phyloP scores from a whole-genome alignment of 176 grass and related monocot species.

The Bolboschoenus planiculmis region DNA sequence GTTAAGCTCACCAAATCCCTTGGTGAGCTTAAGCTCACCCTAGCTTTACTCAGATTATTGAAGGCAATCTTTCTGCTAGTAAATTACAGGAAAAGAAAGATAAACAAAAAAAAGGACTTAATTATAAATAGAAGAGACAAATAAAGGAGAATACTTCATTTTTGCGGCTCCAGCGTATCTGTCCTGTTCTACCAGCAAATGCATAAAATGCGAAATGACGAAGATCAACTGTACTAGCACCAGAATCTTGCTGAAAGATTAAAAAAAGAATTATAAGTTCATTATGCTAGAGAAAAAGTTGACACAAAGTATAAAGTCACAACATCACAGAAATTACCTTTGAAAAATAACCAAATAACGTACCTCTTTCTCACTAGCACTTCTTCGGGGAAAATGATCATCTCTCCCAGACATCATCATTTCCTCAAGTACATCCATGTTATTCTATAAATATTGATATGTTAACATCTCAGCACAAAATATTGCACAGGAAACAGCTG shows the following conservation, averaged over 20 bases:
- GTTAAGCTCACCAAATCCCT: no score
- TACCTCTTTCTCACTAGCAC: slow-evolving; percentile 80
- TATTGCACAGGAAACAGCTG: background rate
- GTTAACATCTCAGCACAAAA: background rate
- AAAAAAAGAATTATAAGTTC: background rate
- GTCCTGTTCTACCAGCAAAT: slow-evolving; percentile 77
- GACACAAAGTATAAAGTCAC: background rate
- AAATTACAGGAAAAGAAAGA: background rate
- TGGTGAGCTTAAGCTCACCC: no score
- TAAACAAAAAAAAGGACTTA: background rate
- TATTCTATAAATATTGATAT: slow-evolving; percentile 31
- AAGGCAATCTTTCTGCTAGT: background rate
- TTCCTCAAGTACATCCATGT: slow-evolving; percentile 77
- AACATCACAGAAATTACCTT: background rate
- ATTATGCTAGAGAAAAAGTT: background rate
- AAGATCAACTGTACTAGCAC: slow-evolving; percentile 44
- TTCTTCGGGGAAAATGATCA: slow-evolving; percentile 38
- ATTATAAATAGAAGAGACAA: background rate
- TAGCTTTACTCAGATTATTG: background rate
- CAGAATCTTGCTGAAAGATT: slow-evolving; percentile 36
- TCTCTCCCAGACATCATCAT: slow-evolving; percentile 47
- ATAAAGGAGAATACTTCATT: slow-evolving; percentile 55
- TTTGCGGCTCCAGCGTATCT: slow-evolving; percentile 69
- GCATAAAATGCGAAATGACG: slow-evolving; percentile 96
- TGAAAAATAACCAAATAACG: background rate